These are phyloP conservation scores for Hypoxylon fragiforme DNA, from an alignment of 495 filamentous ascomycete species.

Conservation along the genomic window DNA sequence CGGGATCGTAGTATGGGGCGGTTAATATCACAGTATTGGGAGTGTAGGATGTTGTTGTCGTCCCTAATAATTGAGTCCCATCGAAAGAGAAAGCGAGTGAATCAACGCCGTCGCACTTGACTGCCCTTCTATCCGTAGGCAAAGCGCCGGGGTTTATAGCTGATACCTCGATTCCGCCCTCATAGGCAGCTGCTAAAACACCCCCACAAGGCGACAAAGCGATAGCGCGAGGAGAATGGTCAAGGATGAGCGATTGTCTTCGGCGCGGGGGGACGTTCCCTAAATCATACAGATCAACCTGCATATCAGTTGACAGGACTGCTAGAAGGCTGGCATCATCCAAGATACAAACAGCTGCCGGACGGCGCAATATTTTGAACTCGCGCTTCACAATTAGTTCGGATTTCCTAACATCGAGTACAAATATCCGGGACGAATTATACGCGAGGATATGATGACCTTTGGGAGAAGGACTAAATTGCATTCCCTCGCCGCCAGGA, in stretches of 20 bases:
- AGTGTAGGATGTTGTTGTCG: slow-evolving; percentile 63
- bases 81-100: slow-evolving; percentile 79
- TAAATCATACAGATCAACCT: slow-evolving; percentile 80
- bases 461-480: slow-evolving; percentile 75
- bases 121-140: slow-evolving; percentile 70
- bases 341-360: slow-evolving; percentile 74
- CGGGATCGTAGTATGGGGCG: slow-evolving; percentile 75
- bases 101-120: slow-evolving; percentile 81
- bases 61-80: slow-evolving; percentile 82
- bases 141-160: slow-evolving; percentile 66
- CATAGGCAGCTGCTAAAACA: slow-evolving; percentile 84
- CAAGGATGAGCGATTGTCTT: slow-evolving; percentile 69
- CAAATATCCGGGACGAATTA: slow-evolving; percentile 83
- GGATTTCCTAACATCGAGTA: slow-evolving; percentile 65
- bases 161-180: slow-evolving; percentile 84
- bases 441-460: slow-evolving; percentile 76
- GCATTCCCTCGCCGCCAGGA: slow-evolving; percentile 82
- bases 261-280: slow-evolving; percentile 62
- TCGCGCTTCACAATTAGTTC: slow-evolving; percentile 69
- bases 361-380: slow-evolving; percentile 76
- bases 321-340: slow-evolving; percentile 79
- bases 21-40: slow-evolving; percentile 77
- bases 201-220: slow-evolving; percentile 78
- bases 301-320: slow-evolving; percentile 77
- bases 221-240: slow-evolving; percentile 76